phyloP scores from a whole-genome alignment of 805 yeast genomes.

The Candida ipomoeae region DNA sequence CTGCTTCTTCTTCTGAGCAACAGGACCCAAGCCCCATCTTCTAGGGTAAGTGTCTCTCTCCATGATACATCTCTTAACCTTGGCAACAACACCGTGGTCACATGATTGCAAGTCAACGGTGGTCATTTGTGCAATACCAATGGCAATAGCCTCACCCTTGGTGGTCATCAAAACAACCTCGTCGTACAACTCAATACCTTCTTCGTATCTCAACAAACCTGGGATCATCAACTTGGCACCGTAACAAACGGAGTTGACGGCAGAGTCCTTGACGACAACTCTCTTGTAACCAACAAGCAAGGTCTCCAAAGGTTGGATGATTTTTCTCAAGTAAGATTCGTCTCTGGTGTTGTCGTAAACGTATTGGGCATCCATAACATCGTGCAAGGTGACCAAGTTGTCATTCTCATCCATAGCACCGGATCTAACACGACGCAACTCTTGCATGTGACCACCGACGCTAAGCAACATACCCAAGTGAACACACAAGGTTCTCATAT shows the following conservation, averaged over 20 bases:
- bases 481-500: slow-evolving; percentile 98
- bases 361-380: slow-evolving; percentile 98
- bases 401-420: slow-evolving; percentile 93
- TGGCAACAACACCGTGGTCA: slow-evolving; percentile 98
- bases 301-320: slow-evolving; percentile 92
- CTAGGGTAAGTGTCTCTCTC: slow-evolving; percentile 99
- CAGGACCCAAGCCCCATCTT: slow-evolving; percentile 99
- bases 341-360: slow-evolving; percentile 95
- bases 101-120: slow-evolving; percentile 94
- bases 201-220: slow-evolving; percentile 95
- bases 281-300: slow-evolving; percentile 93
- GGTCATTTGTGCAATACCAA: slow-evolving; percentile 98
- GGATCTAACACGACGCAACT: slow-evolving; percentile 96
- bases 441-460: slow-evolving; percentile 99
- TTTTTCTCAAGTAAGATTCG: slow-evolving; percentile 89
- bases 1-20: slow-evolving; percentile 98
- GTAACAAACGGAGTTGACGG: slow-evolving; percentile 96
- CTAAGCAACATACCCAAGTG: slow-evolving; percentile 97
- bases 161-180: slow-evolving; percentile 98
- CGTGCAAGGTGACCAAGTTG: slow-evolving; percentile 92
- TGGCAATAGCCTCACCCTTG: slow-evolving; percentile 98
- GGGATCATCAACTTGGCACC: slow-evolving; percentile 99
- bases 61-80: slow-evolving; percentile 98
- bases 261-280: slow-evolving; percentile 88
- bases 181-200: slow-evolving; percentile 93